phyloP scores from a whole-genome alignment of 257 asterid genomes.

The Galeopsis tetrahit region DNA sequence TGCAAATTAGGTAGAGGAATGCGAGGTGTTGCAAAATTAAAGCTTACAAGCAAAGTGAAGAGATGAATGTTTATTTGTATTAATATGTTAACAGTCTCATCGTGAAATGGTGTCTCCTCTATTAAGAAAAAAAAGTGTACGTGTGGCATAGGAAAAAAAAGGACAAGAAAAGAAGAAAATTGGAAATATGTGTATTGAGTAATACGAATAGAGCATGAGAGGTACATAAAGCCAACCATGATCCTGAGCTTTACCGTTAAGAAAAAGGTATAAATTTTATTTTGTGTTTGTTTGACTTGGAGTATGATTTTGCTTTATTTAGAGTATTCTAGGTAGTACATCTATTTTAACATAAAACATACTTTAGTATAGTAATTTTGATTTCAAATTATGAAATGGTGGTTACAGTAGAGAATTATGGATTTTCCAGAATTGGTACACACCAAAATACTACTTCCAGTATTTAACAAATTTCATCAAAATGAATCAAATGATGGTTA shows the following conservation, averaged over 20 bases:
- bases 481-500: too few relatives aligned
- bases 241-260: slow-evolving; percentile 44
- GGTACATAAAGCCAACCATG: slow-evolving; percentile 51
- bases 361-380: neutral
- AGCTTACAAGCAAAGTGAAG: slow-evolving; percentile 54
- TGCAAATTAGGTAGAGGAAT: slow-evolving; percentile 38
- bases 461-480: too few relatives aligned
- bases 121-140: slow-evolving; percentile 4
- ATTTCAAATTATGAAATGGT: neutral
- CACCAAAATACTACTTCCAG: neutral
- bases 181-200: slow-evolving; percentile 11
- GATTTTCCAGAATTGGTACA: neutral
- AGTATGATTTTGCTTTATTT: slow-evolving; percentile 28
- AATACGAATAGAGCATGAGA: slow-evolving; percentile 33
- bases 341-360: neutral
- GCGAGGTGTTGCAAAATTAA: slow-evolving; percentile 31
- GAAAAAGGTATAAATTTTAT: slow-evolving; percentile 30
- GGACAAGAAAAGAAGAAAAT: neutral
- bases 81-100: too few relatives aligned
- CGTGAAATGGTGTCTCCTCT: too few relatives aligned
- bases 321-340: neutral
- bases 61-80: too few relatives aligned
- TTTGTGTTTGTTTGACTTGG: slow-evolving; percentile 25
- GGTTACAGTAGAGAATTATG: neutral
- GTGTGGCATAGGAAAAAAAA: neutral